These are phyloP conservation scores for Kuraishia capsulata DNA, from an alignment of 805 yeast genomes.

Conservation along the genomic window DNA sequence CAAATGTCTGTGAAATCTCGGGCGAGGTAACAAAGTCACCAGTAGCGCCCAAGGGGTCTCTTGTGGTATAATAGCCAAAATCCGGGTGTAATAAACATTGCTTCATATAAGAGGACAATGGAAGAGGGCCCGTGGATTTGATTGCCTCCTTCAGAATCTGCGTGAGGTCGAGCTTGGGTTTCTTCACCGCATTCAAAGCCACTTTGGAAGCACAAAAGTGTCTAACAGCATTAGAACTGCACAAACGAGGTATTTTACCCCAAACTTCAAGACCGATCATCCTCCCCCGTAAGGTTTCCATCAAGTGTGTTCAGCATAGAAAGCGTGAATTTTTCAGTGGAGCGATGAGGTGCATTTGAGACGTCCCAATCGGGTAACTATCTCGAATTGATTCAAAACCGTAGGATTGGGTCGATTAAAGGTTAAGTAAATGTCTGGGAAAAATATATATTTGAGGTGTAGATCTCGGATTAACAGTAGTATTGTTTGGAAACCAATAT, in stretches of 20 bases:
- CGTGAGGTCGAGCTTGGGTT: conserved; percentile 7
- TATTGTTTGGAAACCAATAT: too few relatives aligned
- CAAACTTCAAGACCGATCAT: neutral
- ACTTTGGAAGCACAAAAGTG: too few relatives aligned
- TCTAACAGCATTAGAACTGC: neutral
- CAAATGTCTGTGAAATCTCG: conserved; percentile 80
- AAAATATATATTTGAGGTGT: too few relatives aligned
- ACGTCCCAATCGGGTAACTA: too few relatives aligned
- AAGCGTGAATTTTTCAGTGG: too few relatives aligned
- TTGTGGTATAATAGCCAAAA: conserved; percentile 70
- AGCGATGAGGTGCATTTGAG: too few relatives aligned
- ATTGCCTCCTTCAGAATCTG: conserved; percentile 36
- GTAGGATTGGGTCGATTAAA: too few relatives aligned
- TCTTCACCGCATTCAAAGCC: neutral
- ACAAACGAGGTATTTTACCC: neutral
- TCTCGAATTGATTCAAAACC: too few relatives aligned
- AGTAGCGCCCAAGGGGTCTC: conserved; percentile 47
- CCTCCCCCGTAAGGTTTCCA: neutral
- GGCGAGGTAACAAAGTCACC: conserved; percentile 87
- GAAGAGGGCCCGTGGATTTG: conserved; percentile 67
- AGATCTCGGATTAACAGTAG: too few relatives aligned
- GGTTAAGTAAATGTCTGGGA: too few relatives aligned
- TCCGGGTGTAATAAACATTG: conserved; percentile 75
- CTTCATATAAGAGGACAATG: conserved; percentile 67
- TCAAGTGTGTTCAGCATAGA: too few relatives aligned